Evolutionary conservation across 495 filamentous ascomycete species (phyloP).

Genomic region (Acidiella bohemica): DNA sequence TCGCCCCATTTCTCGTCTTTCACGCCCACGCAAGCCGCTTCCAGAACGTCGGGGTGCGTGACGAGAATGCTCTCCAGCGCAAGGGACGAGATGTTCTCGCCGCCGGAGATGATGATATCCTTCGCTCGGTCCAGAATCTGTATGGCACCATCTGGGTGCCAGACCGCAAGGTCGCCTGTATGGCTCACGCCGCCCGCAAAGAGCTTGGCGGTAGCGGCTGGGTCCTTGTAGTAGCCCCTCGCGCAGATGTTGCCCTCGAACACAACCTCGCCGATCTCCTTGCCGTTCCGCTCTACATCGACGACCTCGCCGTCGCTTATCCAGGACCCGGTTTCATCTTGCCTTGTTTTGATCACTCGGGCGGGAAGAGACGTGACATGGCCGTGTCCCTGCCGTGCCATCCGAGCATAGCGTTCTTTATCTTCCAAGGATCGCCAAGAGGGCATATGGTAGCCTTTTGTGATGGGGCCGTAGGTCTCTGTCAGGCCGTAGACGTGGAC

Average conservation of each 20-base stretch:
- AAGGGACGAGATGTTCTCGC: conserved; percentile 92
- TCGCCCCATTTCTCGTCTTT: conserved; percentile 90
- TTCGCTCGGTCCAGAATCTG: conserved; percentile 91
- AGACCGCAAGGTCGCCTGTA: conserved; percentile 83
- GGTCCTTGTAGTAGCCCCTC: conserved; percentile 83
- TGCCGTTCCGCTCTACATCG: conserved; percentile 68
- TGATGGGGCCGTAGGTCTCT: conserved; percentile 93
- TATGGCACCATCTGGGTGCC: conserved; percentile 75
- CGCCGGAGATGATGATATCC: conserved; percentile 96
- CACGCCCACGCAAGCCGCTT: conserved; percentile 83
- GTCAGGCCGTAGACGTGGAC: conserved; percentile 94
- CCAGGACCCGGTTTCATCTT: conserved; percentile 14
- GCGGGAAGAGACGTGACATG: conserved; percentile 73
- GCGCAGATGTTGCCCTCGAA: conserved; percentile 86
- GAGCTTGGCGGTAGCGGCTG: conserved; percentile 71
- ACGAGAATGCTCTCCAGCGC: conserved; percentile 87
- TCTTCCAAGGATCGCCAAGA: conserved; percentile 58
- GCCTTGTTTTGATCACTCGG: conserved; percentile 62
- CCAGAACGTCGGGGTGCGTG: conserved; percentile 75
- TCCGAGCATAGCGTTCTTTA: conserved; percentile 64
- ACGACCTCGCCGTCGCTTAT: conserved; percentile 51
- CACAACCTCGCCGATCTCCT: conserved; percentile 87
- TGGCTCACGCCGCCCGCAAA: conserved; percentile 80
- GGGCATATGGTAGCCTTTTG: conserved; percentile 78
- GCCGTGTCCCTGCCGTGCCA: conserved; percentile 91